phyloP scores from a whole-genome alignment of 768 basidiomycete genomes.

The Termitomyces sp. region DNA sequence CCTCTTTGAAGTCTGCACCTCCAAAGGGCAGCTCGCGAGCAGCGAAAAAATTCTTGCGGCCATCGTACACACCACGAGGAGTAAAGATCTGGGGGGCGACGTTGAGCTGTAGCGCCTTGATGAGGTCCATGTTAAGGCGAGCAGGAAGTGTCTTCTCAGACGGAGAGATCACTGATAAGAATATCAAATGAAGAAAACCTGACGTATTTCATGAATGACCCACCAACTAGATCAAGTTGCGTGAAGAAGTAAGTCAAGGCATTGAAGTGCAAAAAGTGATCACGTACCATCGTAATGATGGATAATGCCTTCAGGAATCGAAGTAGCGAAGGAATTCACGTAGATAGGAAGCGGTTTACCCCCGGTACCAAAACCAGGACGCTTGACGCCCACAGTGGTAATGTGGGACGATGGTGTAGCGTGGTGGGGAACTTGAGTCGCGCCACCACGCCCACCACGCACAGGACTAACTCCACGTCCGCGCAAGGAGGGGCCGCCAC shows the following conservation, averaged over 20 bases:
- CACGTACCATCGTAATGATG: slow-evolving; percentile 77
- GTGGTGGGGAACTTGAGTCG: slow-evolving; percentile 22
- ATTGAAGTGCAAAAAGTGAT: background rate
- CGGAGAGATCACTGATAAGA: slow-evolving; percentile 53
- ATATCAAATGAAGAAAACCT: background rate
- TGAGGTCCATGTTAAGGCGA: slow-evolving; percentile 66
- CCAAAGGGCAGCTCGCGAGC: slow-evolving; percentile 60
- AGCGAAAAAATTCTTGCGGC: slow-evolving; percentile 73
- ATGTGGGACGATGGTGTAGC: slow-evolving; percentile 34
- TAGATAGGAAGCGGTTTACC: slow-evolving; percentile 40
- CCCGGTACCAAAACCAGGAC: slow-evolving; percentile 58
- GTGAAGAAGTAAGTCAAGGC: background rate
- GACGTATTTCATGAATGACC: background rate
- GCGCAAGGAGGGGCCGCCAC: slow-evolving; percentile 11
- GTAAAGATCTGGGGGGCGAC: slow-evolving; percentile 66
- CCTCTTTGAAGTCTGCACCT: slow-evolving; percentile 47
- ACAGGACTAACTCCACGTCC: slow-evolving; percentile 13
- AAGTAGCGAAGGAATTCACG: slow-evolving; percentile 64
- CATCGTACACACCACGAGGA: slow-evolving; percentile 73
- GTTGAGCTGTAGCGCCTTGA: slow-evolving; percentile 55
- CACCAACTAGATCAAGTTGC: background rate
- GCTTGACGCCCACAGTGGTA: slow-evolving; percentile 62
- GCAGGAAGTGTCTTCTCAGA: slow-evolving; percentile 68
- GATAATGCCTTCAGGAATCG: slow-evolving; percentile 60
- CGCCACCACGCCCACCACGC: slow-evolving; percentile 32